Conservation (phyloP, 371 early-diverging fungal genomes). For the Apophysomyces variabilis region DNA sequence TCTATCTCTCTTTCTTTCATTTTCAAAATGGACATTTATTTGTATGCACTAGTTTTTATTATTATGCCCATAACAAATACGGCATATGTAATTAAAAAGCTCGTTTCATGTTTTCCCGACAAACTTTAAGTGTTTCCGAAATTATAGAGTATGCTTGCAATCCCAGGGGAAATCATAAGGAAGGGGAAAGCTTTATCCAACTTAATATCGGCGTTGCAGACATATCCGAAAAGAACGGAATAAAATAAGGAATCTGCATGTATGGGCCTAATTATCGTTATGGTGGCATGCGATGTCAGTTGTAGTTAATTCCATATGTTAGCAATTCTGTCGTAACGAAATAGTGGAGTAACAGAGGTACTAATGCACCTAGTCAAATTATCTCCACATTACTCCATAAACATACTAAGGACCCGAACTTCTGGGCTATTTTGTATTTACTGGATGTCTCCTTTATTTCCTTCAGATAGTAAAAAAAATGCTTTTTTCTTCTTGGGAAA, state of each 20-base stretch:
- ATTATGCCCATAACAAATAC: constrained; percentile 1
- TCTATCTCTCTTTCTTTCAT: no score
- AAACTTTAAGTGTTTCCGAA: background rate
- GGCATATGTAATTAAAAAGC: constrained; percentile 9
- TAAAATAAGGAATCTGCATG: background rate
- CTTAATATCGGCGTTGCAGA: background rate
- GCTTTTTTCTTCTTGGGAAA: no score
- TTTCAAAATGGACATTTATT: background rate
- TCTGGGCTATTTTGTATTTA: no score
- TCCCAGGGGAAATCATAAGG: background rate
- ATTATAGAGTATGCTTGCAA: background rate
- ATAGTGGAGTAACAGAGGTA: no score
- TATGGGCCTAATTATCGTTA: background rate
- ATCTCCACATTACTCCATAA: no score
- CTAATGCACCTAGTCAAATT: no score
- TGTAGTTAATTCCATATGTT: background rate
- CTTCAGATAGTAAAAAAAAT: no score
- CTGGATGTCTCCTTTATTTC: no score
- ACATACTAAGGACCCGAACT: no score
- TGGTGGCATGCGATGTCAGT: constrained; percentile 1
- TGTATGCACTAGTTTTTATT: constrained; percentile 9
- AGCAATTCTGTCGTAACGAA: no score
- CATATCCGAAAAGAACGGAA: background rate
- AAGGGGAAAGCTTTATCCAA: background rate
- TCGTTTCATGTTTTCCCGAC: constrained; percentile 2